Base-by-base conservation (phyloP, 2,329 filamentous ascomycete genomes). In the Pestalotiopsis sp. region DNA sequence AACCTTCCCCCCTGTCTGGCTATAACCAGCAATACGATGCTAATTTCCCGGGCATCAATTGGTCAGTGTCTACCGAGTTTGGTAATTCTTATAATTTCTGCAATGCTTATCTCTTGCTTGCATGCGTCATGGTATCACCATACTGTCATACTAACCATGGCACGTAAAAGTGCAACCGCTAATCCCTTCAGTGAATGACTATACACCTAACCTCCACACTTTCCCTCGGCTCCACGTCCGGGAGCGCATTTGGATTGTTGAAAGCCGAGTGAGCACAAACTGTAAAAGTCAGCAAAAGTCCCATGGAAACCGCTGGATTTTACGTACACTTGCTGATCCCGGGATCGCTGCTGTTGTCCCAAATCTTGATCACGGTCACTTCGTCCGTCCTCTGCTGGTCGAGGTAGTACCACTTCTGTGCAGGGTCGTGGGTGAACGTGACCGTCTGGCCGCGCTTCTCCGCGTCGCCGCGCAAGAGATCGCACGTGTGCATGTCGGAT, bases 201-300 rank as follows among this genome's bases (percentile, higher is more conserved):
- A 36, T 36, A 36, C 70, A 71, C 13, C 70, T 52, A 3, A 71
- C 70, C 49, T 71, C 70, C 4, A 71, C 61, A 62, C 70, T 70
- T 57, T 71, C 70, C 65, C 68, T 67, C 58, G 65, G 65, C 25
- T 61, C 60, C 7, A 60, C 67, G 17, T 66, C 65, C 12, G 31
- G 27, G 11, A 65, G 64, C 17, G 65, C 63, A 27, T 69, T 31
- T 4, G 68, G 70, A 49, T 70, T 36, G 5, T 14, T 41, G 45
- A 71, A 71, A 9, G 68, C 64, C 13, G 65, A 67, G 58, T 73
- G 72, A 11, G 74, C 75, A 67, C 78, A 76, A 52, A 73, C 70
- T 65, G 52, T 63, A 23, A 23, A 31, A 38, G 68, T 58, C 45
- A 58, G 68, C 40, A 65, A 36, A 58, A 11, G 52, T 57, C 23